Conservation (phyloP, 192 early-diverging fungal genomes). For the Spinellus fusiger region DNA sequence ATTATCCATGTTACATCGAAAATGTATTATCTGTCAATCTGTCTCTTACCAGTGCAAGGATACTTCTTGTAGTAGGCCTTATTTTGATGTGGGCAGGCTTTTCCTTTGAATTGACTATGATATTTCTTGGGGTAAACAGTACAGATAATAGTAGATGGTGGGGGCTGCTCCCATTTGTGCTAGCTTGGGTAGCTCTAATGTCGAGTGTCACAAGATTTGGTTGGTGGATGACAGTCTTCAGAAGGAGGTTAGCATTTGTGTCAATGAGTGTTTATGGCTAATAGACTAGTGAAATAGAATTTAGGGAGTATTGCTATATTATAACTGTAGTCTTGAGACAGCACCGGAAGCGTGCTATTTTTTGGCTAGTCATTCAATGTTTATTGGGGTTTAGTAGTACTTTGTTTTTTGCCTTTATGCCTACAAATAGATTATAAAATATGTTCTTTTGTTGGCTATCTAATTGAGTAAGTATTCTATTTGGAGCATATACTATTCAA, state of each 20-base stretch:
- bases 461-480: too few species aligned
- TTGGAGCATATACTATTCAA: too few species aligned
- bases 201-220: slow-evolving; percentile 29
- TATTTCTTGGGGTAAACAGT: slow-evolving; percentile 26
- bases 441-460: too few species aligned
- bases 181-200: slow-evolving; percentile 27
- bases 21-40: slow-evolving; percentile 32
- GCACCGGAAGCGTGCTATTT: slow-evolving; percentile 12
- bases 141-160: slow-evolving; percentile 22
- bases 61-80: slow-evolving; percentile 22
- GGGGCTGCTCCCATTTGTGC: slow-evolving; percentile 27
- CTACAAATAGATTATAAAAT: slow-evolving; percentile 5
- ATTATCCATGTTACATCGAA: slow-evolving; percentile 36
- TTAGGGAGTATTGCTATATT: slow-evolving; percentile 13
- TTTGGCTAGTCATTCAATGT: slow-evolving; percentile 5
- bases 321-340: slow-evolving; percentile 9
- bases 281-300: slow-evolving; percentile 12
- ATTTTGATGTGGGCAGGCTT: slow-evolving; percentile 25
- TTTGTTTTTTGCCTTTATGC: slow-evolving; percentile 22
- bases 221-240: slow-evolving; percentile 26
- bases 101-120: slow-evolving; percentile 29
- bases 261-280: not conserved
- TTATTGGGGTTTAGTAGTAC: slow-evolving; percentile 8
- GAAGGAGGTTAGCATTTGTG: slow-evolving; percentile 19
- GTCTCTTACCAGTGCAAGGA: slow-evolving; percentile 1